Base-by-base conservation (phyloP, 2,329 filamentous ascomycete species). In the Botrytis deweyae region DNA sequence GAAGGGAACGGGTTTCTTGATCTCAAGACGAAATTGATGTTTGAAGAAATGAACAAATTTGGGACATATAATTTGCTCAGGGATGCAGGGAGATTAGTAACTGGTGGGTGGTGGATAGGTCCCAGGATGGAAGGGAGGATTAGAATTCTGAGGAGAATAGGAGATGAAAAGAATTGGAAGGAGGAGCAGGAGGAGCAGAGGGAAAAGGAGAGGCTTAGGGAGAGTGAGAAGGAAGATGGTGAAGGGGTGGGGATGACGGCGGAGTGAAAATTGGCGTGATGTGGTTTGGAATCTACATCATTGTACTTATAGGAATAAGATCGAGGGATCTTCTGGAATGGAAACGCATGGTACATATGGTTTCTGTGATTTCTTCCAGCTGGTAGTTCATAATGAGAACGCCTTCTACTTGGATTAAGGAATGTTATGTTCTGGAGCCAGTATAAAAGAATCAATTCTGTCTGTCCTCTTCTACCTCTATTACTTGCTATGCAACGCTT, bases 71-170 rank as follows among this genome's bases (percentile, higher is more conserved):
- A 75, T 68, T 58, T 79, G 65, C 70, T 81, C 46, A 79, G 78
- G 73, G 77, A 81, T 72, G 77, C 75, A 42, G 84, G 88, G 10
- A 85, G 86, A 74, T 75, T 82, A 61, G 67, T 80, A 8, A 90
- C 88, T 0, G 86, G 88, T 2, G 90, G 90, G 0, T 91, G 88
- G 87, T 92, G 90, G 89, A 76, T 88, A 76, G 90, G 90, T 0
- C 89, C 89, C 38, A 84, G 85, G 76, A 90, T 91, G 88, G 84
- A 84, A 75, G 88, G 88, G 25, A 78, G 58, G 70, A 77, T 81
- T 69, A 74, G 75, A 44, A 77, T 81, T 71, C 72, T 81, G 75
- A 78, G 62, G 72, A 79, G 76, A 74, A 71, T 78, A 62, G 73
- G 70, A 29, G 59, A 73, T 68, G 70, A 67, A 52, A 44, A 52